Conservation (phyloP, 176 grass and related monocot species). For the Juncus effusus region DNA sequence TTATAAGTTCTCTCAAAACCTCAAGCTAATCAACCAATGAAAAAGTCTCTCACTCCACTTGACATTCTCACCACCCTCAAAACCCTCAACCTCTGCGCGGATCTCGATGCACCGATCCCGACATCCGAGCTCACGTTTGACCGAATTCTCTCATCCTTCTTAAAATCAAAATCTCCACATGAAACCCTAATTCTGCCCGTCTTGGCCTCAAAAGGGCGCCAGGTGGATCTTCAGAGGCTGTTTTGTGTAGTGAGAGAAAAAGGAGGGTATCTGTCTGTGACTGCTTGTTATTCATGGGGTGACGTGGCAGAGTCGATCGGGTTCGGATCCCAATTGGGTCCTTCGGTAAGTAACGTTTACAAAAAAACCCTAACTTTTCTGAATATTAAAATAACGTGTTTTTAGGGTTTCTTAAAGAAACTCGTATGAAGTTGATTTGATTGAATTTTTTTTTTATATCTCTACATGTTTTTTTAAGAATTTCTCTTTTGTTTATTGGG, state of each 20-base stretch:
- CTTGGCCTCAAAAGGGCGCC: constrained; percentile 9
- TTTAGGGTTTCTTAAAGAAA: too few species aligned
- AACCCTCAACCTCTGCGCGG: constrained; percentile 5
- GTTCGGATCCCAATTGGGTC: background rate
- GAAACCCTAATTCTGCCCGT: constrained; percentile 9
- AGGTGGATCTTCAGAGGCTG: constrained; percentile 16
- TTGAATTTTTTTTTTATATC: too few species aligned
- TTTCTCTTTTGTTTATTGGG: too few species aligned
- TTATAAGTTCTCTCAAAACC: too few species aligned
- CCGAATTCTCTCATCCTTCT: constrained; percentile 12
- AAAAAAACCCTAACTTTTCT: too few species aligned
- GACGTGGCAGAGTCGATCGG: constrained; percentile 14
- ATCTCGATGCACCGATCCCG: background rate
- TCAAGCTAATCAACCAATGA: too few species aligned
- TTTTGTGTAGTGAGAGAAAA: constrained; percentile 13
- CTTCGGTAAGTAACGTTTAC: background rate
- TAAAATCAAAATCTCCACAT: background rate
- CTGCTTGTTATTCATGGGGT: constrained; percentile 5
- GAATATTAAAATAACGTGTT: too few species aligned
- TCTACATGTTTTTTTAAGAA: too few species aligned
- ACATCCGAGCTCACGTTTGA: constrained; percentile 18
- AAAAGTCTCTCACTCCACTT: constrained; percentile 2
- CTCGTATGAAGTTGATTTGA: too few species aligned
- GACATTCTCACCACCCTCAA: constrained; percentile 21
- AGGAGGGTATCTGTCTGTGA: constrained; percentile 1